Conservation (phyloP, 257 asterid genomes). For the Solanum gracilifrons region DNA sequence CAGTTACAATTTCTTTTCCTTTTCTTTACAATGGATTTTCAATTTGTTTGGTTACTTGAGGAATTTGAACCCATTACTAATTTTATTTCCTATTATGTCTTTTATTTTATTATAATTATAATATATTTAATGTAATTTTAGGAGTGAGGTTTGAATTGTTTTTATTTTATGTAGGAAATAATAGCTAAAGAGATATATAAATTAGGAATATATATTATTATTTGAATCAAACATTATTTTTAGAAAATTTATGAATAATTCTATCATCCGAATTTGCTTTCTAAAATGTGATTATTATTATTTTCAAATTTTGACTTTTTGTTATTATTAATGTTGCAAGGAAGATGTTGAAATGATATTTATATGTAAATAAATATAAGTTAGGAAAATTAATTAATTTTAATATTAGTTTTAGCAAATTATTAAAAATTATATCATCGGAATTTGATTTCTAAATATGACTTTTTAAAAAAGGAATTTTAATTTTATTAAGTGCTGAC, state of each 20-base stretch:
- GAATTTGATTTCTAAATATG: neutral
- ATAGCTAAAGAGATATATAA: too few species aligned
- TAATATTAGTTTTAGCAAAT: neutral
- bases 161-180: neutral
- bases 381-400: neutral
- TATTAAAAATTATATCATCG: neutral
- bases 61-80: neutral
- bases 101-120: neutral
- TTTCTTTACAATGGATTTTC: neutral
- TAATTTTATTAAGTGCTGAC: neutral
- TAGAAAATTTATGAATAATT: neutral
- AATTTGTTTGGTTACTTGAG: neutral
- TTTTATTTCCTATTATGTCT: neutral
- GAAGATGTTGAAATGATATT: neutral
- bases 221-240: neutral
- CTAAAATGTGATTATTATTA: neutral
- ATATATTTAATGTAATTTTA: neutral
- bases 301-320: neutral
- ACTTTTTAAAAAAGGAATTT: neutral
- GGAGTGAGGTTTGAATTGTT: neutral
- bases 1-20: neutral
- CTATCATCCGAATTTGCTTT: neutral
- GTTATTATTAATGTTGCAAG: neutral
- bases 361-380: neutral
- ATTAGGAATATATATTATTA: neutral